phyloP scores from a whole-genome alignment of 768 basidiomycete species.

The Suillus plorans region DNA sequence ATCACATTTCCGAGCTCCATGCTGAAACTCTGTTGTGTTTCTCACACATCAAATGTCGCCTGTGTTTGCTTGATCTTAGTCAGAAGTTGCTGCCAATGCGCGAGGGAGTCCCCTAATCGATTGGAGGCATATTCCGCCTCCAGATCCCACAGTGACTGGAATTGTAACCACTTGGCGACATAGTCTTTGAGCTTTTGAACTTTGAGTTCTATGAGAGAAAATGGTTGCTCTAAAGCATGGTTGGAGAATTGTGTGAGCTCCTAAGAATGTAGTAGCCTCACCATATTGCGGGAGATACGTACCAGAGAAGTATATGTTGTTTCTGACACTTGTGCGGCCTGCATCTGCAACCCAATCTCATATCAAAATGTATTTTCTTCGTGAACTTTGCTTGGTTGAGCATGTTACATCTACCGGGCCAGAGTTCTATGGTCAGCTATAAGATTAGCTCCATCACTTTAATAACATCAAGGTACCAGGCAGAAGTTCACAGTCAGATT shows the following conservation, averaged over 20 bases:
- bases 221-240: constrained; percentile 74
- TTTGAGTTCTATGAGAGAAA: constrained; percentile 84
- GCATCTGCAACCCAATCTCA: constrained; percentile 94
- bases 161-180: constrained; percentile 97
- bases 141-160: constrained; percentile 98
- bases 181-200: constrained; percentile 86
- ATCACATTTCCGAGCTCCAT: constrained; percentile 90
- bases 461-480: no score
- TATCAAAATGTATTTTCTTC: constrained; percentile 45
- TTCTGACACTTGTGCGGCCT: constrained; percentile 60
- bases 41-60: constrained; percentile 95
- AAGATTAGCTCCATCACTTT: no score
- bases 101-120: constrained; percentile 90
- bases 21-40: constrained; percentile 89
- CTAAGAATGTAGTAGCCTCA: constrained; percentile 10
- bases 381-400: no score
- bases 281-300: constrained; percentile 19
- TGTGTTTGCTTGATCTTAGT: constrained; percentile 97
- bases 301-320: constrained; percentile 84
- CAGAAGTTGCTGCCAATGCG: constrained; percentile 92
- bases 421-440: no score
- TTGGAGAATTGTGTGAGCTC: constrained; percentile 70
- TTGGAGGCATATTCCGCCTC: constrained; percentile 96
- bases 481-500: no score
- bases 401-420: no score